These are phyloP conservation scores for Trametes cingulata DNA, from an alignment of 768 basidiomycete species.

Conservation along the genomic window DNA sequence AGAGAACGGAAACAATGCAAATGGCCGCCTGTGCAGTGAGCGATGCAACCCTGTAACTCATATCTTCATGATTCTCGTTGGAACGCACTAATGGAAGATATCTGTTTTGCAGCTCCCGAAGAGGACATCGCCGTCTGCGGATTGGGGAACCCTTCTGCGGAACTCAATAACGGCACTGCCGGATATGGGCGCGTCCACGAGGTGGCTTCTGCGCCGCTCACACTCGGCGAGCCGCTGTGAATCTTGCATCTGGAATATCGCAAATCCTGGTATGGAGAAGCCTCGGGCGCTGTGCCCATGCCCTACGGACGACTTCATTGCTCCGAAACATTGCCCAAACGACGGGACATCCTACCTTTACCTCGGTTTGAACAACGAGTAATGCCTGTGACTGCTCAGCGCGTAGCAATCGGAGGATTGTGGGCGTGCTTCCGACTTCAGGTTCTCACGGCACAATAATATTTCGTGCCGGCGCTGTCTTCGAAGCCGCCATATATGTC, in stretches of 20 bases:
- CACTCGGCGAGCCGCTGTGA: constrained; percentile 10
- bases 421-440: background rate
- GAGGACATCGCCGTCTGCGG: background rate
- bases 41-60: too few species aligned
- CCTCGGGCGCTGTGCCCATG: background rate
- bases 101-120: background rate
- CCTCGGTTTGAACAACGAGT: background rate
- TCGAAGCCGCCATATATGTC: constrained; percentile 1
- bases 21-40: background rate
- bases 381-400: too few species aligned
- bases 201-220: constrained; percentile 9
- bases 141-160: background rate
- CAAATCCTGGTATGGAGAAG: constrained; percentile 10
- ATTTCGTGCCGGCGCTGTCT: background rate
- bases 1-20: background rate
- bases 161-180: background rate
- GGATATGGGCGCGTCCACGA: constrained; percentile 9
- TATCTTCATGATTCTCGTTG: background rate
- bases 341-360: too few species aligned
- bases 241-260: constrained; percentile 13
- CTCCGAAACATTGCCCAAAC: background rate
- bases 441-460: constrained; percentile 6
- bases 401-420: too few species aligned
- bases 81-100: background rate
- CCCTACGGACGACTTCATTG: background rate